Conservation (phyloP, 768 basidiomycete genomes). For the Boletus tylopilopsis region DNA sequence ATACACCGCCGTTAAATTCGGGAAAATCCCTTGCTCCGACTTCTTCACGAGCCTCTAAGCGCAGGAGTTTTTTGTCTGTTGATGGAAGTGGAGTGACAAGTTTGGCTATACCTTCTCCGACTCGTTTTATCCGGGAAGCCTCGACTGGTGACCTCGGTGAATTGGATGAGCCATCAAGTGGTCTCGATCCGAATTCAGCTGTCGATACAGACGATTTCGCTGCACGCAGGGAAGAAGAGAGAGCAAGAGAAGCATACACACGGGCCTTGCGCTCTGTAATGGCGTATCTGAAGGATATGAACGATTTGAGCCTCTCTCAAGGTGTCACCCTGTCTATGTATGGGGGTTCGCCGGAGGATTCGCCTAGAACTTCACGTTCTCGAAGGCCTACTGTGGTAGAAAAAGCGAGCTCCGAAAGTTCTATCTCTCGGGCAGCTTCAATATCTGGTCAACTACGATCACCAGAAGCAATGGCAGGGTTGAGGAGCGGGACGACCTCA, state of each 20-base stretch:
- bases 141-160: slow-evolving; percentile 39
- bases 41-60: slow-evolving; percentile 55
- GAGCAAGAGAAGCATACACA: slow-evolving; percentile 65
- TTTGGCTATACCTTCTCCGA: slow-evolving; percentile 61
- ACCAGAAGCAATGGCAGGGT: slow-evolving; percentile 55
- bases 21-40: slow-evolving; percentile 39
- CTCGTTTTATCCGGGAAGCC: slow-evolving; percentile 54
- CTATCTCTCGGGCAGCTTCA: slow-evolving; percentile 48
- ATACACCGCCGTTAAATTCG: slow-evolving; percentile 3
- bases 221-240: slow-evolving; percentile 65
- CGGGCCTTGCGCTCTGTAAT: slow-evolving; percentile 87
- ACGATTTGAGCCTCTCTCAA: slow-evolving; percentile 78
- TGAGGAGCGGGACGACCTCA: slow-evolving; percentile 56
- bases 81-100: slow-evolving; percentile 60
- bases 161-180: slow-evolving; percentile 20
- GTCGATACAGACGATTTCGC: slow-evolving; percentile 40
- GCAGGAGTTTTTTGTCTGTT: slow-evolving; percentile 87
- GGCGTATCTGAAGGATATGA: slow-evolving; percentile 95
- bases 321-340: slow-evolving; percentile 55
- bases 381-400: slow-evolving; percentile 70
- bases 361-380: slow-evolving; percentile 38
- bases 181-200: slow-evolving; percentile 43
- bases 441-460: slow-evolving; percentile 60
- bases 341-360: slow-evolving; percentile 47
- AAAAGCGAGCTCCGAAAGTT: slow-evolving; percentile 39